A percentile compares a stretch with the other conserved stretches of the same genome.
phyloP scores from a whole-genome alignment of 441 rosid species.

The Adansonia grandidieri region DNA sequence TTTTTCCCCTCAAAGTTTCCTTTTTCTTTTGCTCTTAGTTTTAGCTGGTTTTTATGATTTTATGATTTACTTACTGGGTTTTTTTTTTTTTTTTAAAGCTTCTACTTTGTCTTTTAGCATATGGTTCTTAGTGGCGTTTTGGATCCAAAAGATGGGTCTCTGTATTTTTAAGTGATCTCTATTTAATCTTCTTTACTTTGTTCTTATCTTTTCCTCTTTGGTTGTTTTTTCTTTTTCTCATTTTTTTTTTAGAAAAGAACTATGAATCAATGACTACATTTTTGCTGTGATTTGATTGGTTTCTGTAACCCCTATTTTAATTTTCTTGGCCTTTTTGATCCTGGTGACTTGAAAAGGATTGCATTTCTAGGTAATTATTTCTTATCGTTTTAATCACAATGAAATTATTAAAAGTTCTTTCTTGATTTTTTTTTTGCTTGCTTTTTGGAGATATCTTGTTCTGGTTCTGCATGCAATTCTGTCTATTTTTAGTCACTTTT shows the following conservation, averaged over 20 bases:
- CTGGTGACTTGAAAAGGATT: constrained; percentile 12
- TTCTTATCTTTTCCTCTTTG: constrained; percentile 35
- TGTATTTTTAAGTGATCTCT: constrained; percentile 42
- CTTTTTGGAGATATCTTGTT: constrained; percentile 14
- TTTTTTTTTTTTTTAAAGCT: background rate
- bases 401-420: background rate
- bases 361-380: constrained; percentile 23
- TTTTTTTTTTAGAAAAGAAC: constrained; percentile 3
- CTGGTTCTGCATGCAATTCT: constrained; percentile 27
- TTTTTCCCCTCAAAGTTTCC: background rate
- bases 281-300: constrained; percentile 20
- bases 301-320: background rate
- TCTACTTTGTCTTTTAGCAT: constrained; percentile 45
- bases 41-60: constrained; percentile 25
- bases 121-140: constrained; percentile 41
- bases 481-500: background rate
- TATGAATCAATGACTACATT: constrained; percentile 26
- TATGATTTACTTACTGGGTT: constrained; percentile 36
- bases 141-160: constrained; percentile 44
- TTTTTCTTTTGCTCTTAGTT: constrained; percentile 35
- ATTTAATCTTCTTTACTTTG: constrained; percentile 31
- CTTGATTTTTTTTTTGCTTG: background rate
- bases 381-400: constrained; percentile 10
- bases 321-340: background rate
- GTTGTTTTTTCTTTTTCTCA: constrained; percentile 9